Evolutionary conservation across 768 basidiomycete genomes (phyloP), one percentile per base, ranked within the genome.

Genomic region (Trichaptum fuscoviolaceum): DNA sequence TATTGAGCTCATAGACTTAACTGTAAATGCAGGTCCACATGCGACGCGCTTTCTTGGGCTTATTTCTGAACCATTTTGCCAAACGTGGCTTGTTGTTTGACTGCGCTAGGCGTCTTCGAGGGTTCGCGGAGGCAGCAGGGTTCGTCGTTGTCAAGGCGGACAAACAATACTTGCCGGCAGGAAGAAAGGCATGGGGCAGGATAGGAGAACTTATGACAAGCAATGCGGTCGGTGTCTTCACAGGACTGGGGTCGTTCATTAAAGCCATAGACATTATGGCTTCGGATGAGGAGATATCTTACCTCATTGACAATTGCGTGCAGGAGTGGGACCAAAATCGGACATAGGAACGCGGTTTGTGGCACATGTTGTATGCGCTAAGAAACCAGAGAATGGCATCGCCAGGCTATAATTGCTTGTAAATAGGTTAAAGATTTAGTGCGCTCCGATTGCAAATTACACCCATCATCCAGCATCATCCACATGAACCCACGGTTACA

Each of bases 1-100:
- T 34, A 69, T 70, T 1, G 78, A 79, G 58, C 67, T 78, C 18
- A 66, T 74, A 26, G 77, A 79, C 36, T 7, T 34, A 0, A 69
- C 70, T n/a, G 71, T 52, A 3, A 52, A 52, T 52, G 15, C 42
- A 52, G 42, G 42, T 2, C 42, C 42, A 12, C 15, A 12, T 15
- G 20, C 42, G 15, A 52, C 12, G 42, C 42, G 42, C 12, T 52
- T 20, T 12, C 12, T 52, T 2, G 42, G 42, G 3, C 15, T 52
- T 15, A 15, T 12, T 20, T 12, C 42, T 15, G 42, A 52, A 3
- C 15, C 15, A 12, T 52, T n/a, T 52, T 12, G 42, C 42, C 12
- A 52, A 52, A 20, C 15, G 15, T 52, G 42, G 42, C 6, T 12
- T 52, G 3, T 52, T 52, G 42, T 20, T 52, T 3, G 42, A 52